Evolutionary conservation across 2,329 filamentous ascomycete species (phyloP), one percentile per base, ranked within the genome.

Genomic region (Pseudogymnoascus sp.): DNA sequence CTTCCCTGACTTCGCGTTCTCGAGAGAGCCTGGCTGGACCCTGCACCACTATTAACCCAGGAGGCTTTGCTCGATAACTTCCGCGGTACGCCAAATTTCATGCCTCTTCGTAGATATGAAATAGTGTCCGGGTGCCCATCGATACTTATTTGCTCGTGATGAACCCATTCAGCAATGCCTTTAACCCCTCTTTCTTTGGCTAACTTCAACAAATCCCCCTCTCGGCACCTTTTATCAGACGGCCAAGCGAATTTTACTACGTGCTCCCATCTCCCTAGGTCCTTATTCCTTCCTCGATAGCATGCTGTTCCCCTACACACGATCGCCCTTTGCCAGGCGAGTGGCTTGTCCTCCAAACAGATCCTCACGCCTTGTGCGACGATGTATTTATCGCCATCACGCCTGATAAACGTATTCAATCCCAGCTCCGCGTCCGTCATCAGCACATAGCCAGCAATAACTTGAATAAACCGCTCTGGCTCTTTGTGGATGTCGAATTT

Each of bases 161-260:
- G 64, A 62, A 73, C 66, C 50, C 70, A 67, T 14, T 62, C 64
- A 59, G 71, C 66, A 67, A 74, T 65, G 31, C 71, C 68, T 28
- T 68, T 66, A 19, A 73, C 68, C n/a, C 26, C 26, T 28, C 26
- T 28, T 28, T 28, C 26, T 28, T 28, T 28, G 26, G 26, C 26
- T 6, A 28, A 28, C 6, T 28, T 28, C 26, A 28, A 28, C 26
- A 28, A 28, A 28, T 28, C 26, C 26, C 69, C 63, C 61, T 71
- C 72, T 6, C 65, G 59, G 40, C 62, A 40, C 62, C 67, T 68
- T 68, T 70, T 71, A 41, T 73, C 67, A 40, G 68, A 73, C 31
- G 64, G 66, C 71, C 68, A 75, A 46, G 70, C 69, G 64, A 75
- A 74, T 65, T 75, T 75, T n/a, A 70, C 68, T 5, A 75, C 67